Conservation (phyloP, 2,329 filamentous ascomycete genomes). For the Penicillium sp. region DNA sequence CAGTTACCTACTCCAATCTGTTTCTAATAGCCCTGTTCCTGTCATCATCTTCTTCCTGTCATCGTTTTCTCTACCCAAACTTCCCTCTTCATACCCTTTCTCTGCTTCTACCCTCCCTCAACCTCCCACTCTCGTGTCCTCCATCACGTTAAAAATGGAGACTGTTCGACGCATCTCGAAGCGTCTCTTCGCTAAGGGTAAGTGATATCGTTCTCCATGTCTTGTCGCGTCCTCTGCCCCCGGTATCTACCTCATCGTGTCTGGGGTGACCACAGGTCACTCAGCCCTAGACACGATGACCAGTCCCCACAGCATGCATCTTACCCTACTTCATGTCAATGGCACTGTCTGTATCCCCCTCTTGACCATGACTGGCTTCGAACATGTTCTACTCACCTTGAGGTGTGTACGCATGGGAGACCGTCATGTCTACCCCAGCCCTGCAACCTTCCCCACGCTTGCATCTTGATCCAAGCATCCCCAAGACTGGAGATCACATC, state of each 20-base stretch:
- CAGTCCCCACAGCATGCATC: background rate
- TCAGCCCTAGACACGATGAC: background rate
- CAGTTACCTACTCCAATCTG: background rate
- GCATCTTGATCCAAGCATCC: background rate
- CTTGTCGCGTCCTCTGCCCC: background rate
- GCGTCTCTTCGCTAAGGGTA: constrained; percentile 5
- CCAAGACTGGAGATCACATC: no score
- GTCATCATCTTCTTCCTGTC: background rate
- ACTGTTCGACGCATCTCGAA: constrained; percentile 1
- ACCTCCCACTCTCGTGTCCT: background rate
- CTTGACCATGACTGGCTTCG: background rate
- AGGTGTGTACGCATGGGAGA: background rate
- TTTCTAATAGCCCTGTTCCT: background rate
- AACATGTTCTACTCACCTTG: background rate
- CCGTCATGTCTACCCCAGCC: background rate
- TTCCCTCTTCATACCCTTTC: background rate
- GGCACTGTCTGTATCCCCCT: background rate
- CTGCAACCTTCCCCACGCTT: background rate
- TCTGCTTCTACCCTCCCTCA: background rate
- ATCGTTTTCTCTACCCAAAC: background rate
- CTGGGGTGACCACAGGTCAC: background rate
- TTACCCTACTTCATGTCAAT: background rate
- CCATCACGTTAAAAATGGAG: constrained; percentile 4
- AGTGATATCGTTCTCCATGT: background rate
- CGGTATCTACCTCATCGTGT: background rate